These are phyloP conservation scores for Colletotrichum sp. DNA, from an alignment of 2,329 filamentous ascomycete genomes.

Conservation along the genomic window DNA sequence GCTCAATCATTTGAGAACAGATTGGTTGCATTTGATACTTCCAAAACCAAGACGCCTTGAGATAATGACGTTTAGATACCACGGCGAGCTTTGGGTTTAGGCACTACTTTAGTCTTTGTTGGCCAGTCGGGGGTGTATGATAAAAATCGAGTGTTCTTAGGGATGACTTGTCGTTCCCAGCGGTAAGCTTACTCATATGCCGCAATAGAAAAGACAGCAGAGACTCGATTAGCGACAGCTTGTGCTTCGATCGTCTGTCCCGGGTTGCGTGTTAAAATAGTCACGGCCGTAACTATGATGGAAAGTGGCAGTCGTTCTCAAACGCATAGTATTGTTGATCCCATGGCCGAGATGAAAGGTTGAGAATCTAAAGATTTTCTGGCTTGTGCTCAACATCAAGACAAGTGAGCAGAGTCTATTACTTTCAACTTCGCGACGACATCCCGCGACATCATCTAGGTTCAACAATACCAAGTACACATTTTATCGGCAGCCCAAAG, in stretches of 20 bases:
- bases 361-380: not conserved
- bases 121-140: not conserved
- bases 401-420: not conserved
- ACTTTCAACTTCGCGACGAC: not conserved
- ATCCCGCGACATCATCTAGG: not conserved
- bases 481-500: not conserved
- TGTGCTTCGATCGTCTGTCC: not conserved
- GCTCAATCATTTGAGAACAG: not conserved
- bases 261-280: not conserved
- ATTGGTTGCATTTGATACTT: not conserved
- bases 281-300: not conserved
- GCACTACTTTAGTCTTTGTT: fast-evolving
- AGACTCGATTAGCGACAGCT: not conserved
- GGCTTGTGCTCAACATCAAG: fast-evolving
- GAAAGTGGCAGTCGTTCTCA: not conserved
- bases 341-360: not conserved
- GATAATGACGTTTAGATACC: not conserved
- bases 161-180: not conserved
- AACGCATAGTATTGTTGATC: not conserved
- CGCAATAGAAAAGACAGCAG: not conserved
- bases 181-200: not conserved
- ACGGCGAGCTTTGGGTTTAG: not conserved
- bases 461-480: not conserved
- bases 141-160: not conserved
- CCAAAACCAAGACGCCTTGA: fast-evolving